Evolutionary conservation across 2,329 filamentous ascomycete species (phyloP).

Genomic region (Colletotrichum magnum): DNA sequence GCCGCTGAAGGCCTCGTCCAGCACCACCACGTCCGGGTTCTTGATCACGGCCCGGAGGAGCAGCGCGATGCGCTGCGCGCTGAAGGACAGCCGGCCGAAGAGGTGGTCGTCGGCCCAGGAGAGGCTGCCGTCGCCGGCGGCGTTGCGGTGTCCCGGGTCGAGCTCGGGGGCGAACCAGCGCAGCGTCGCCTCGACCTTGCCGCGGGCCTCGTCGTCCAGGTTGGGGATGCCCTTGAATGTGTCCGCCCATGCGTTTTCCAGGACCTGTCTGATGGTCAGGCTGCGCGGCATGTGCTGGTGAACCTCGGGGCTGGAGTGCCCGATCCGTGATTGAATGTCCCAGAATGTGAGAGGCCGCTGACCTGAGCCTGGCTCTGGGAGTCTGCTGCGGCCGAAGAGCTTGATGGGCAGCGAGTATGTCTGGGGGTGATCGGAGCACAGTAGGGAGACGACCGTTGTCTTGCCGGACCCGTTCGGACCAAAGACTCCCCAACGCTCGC

Average conservation of each 20-base stretch:
- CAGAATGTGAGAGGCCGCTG: slow-evolving; percentile 87
- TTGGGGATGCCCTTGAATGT: slow-evolving; percentile 82
- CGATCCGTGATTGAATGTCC: slow-evolving; percentile 90
- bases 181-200: slow-evolving; percentile 78
- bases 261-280: slow-evolving; percentile 78
- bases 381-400: slow-evolving; percentile 85
- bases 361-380: slow-evolving; percentile 78
- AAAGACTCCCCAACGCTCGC: slow-evolving; percentile 92
- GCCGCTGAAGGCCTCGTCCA: slow-evolving; percentile 90
- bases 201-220: slow-evolving; percentile 69
- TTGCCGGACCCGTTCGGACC: slow-evolving; percentile 96
- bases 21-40: slow-evolving; percentile 83
- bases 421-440: slow-evolving; percentile 96
- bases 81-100: slow-evolving; percentile 84
- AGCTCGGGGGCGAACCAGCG: slow-evolving; percentile 85
- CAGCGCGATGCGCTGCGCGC: slow-evolving; percentile 85
- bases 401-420: slow-evolving; percentile 90
- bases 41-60: slow-evolving; percentile 88
- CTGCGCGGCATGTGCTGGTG: slow-evolving; percentile 91
- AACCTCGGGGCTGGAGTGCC: slow-evolving; percentile 94
- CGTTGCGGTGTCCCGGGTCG: slow-evolving; percentile 64
- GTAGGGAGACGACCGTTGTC: slow-evolving; percentile 91
- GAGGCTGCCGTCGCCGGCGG: slow-evolving; percentile 48
- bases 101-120: slow-evolving; percentile 77
- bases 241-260: slow-evolving; percentile 92